Evolutionary conservation across 1,139 yeast species (phyloP), one percentile per base, ranked within the genome.

Genomic region (Barnettozyma hawaiiensis): DNA sequence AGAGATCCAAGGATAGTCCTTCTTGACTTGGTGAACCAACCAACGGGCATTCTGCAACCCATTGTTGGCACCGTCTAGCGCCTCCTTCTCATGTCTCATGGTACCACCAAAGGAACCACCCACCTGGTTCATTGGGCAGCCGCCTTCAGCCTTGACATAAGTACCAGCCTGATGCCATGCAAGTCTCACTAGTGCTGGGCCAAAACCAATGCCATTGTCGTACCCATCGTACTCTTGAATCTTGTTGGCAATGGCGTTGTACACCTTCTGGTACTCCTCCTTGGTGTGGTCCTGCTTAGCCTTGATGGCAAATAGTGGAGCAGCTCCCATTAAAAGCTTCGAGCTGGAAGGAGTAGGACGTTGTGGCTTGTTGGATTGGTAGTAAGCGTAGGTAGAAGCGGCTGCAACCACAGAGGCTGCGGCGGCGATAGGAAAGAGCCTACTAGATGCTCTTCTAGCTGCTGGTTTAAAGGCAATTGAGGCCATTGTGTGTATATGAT

Each of bases 101-200:
- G 96, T 83, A 53, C 95, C 96, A 47, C 84, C 85, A 61, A 64
- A 83, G 5, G 94, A 81, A 31, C 97, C 97, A 53, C 96, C 96
- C 53, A 40, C 51, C 18, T 39, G 31, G 33, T 43, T 46, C 29
- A 46, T 21, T n/a, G 59, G 59, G 45, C 59, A 55, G 2, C 59
- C 57, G 14, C 44, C 58, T 50, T 74, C 75, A 37, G 66, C 60
- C 62, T 74, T 73, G 53, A 77, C 76, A 62, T 69, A 84, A 28
- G 92, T 81, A 43, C 92, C 94, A 29, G 83, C 71, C 7, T 77
- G 54, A 63, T 84, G 94, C 92, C 92, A 84, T 40, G 90, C 82
- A 48, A 82, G 71, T 59, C 94, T 75, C 35, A 76, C 72, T 43
- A 83, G 67, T 39, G 78, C 74, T 10, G 81, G 82, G 24, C 85